A percentile compares a stretch with the other conserved stretches of the same genome.
Evolutionary conservation across 306 rosid genomes (phyloP).

Genomic region (Citrullus amarus): DNA sequence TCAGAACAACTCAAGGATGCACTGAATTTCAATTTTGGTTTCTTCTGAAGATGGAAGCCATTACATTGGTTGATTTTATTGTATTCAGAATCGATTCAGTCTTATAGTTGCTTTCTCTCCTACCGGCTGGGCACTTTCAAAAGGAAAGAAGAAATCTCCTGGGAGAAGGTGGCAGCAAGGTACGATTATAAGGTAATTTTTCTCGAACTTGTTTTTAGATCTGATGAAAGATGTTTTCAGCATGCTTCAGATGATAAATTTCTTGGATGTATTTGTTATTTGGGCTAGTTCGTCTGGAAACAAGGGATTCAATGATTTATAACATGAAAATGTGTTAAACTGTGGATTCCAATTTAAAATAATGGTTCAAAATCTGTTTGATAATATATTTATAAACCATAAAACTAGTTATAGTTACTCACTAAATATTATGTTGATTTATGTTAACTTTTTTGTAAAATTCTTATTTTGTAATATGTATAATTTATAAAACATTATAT

Average conservation of each 20-base stretch:
- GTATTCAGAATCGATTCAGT: constrained; percentile 53
- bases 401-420: no score
- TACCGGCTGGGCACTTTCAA: constrained; percentile 87
- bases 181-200: constrained; percentile 68
- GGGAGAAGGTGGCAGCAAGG: constrained; percentile 93
- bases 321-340: no score
- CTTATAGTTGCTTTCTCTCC: constrained; percentile 92
- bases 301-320: not conserved
- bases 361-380: no score
- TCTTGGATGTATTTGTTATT: not conserved
- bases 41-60: not conserved
- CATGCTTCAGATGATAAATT: not conserved
- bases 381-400: no score
- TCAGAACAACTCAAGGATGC: not conserved
- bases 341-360: no score
- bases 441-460: no score
- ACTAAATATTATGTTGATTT: no score
- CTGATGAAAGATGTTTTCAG: not conserved
- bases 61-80: not conserved
- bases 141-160: constrained; percentile 85
- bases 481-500: no score
- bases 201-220: constrained; percentile 3
- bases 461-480: no score
- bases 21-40: not conserved
- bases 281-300: not conserved